phyloP scores from a whole-genome alignment of 2,329 filamentous ascomycete genomes.

The Aureobasidium sp. region DNA sequence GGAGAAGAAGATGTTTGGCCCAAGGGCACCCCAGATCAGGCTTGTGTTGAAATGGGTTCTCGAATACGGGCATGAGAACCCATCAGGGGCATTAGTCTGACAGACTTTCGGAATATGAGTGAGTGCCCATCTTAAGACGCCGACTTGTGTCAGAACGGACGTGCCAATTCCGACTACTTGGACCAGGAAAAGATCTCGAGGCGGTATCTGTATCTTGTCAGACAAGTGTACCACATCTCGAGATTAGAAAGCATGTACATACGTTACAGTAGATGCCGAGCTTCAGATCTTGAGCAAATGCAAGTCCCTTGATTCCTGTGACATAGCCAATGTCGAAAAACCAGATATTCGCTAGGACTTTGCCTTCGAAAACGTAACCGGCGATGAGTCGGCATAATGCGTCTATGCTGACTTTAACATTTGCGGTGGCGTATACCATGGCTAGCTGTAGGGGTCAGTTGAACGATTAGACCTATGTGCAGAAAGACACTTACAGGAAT shows the following conservation, averaged over 20 bases:
- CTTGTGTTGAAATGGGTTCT: background rate
- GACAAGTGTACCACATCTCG: background rate
- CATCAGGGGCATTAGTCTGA: background rate
- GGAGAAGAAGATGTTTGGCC: background rate
- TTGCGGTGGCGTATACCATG: conserved; percentile 82
- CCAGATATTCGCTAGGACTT: conserved; percentile 22
- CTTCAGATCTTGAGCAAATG: conserved; percentile 41
- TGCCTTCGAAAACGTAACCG: conserved; percentile 36
- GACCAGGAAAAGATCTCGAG: background rate
- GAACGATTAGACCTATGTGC: too few relatives aligned
- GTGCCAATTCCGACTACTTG: background rate
- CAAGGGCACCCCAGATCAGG: background rate
- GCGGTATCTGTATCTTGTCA: background rate
- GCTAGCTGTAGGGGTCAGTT: conserved; percentile 55
- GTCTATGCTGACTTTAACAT: background rate
- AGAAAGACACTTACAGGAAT: conserved; percentile 69
- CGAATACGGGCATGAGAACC: conserved; percentile 1
- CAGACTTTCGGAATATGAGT: background rate
- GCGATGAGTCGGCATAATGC: conserved; percentile 25
- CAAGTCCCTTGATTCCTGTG: conserved; percentile 25
- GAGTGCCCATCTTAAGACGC: background rate
- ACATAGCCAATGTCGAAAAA: background rate
- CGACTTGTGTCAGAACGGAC: background rate
- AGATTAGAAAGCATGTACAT: too few relatives aligned
- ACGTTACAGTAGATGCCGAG: background rate